Base-by-base conservation (phyloP, 768 basidiomycete genomes). In the Clitopilus hobsonii region DNA sequence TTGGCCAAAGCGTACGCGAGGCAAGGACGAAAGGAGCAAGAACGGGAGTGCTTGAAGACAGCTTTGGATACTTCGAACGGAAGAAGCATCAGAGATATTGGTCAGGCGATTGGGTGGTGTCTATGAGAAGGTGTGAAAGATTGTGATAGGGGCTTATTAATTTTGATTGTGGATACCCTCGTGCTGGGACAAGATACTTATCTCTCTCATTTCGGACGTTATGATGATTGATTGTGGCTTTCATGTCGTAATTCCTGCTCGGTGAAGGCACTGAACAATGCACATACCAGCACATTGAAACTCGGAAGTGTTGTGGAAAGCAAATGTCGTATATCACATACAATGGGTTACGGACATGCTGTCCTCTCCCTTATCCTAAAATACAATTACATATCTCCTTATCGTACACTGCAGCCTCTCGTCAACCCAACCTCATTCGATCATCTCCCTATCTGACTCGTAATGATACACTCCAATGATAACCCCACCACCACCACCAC, bases 1-100 rank as follows among this genome's bases (percentile, higher is more conserved):
- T 78, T 98, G 13, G 91, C 86, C 5, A 91, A 86, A 63, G 88
- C 87, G 22, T 89, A 89, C 63, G 84, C 86, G 49, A 65, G 85
- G 60, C 91, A 91, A 63, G 87, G 81, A 1, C 79, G 87, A 51
- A 82, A 80, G 58, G 86, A 84, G 51, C 75, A 82, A 50, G 89
- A 91, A 63, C 76, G 81, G 53, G 90, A 94, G 67, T 89, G 89
- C 62, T 71, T 95, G 55, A 74, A 71, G 45, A 82, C 74, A 60
- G 93, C 94, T 16, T 67, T 96, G 60, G 69, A 73, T 56, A 67
- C 89, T 53, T 77, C 83, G 20, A 85, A 89, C 62, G 71, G 75
- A 24, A 68, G 86, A 53, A 79, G 83, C 25, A 74, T 91, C n/a
- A 74, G 89, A 56, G 84, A 89, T 54, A 65, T 86, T 10, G 77